A percentile compares a stretch with the other conserved stretches of the same genome.
Evolutionary conservation across 1,139 yeast species (phyloP).

Genomic region (Nakaseomyces nivariensis): DNA sequence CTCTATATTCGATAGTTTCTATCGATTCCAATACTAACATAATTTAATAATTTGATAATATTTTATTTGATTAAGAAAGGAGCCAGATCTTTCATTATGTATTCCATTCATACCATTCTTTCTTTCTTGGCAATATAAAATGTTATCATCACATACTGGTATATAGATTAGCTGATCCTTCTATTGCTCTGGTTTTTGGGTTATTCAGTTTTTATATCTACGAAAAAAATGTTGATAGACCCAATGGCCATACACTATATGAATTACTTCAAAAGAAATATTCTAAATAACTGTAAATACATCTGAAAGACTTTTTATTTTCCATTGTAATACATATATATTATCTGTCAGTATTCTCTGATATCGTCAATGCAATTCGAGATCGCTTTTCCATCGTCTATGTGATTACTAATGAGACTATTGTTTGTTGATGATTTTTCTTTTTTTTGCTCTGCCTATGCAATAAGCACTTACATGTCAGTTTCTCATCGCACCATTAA

Average conservation of each 20-base stretch:
- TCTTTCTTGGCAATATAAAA: too few relatives aligned
- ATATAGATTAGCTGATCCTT: constrained; percentile 36
- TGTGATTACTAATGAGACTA: too few relatives aligned
- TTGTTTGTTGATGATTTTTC: too few relatives aligned
- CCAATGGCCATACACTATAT: constrained; percentile 45
- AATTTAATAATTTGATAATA: not conserved
- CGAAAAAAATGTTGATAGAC: constrained; percentile 44
- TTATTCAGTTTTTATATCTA: constrained; percentile 48
- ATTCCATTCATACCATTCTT: too few relatives aligned
- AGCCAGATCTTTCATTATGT: too few relatives aligned
- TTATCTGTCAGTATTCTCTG: too few relatives aligned
- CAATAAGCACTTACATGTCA: too few relatives aligned
- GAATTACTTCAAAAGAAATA: constrained; percentile 36
- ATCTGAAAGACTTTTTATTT: not conserved
- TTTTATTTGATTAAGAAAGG: too few relatives aligned
- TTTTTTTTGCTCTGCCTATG: too few relatives aligned
- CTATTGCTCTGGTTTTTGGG: constrained; percentile 49
- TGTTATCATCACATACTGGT: not conserved
- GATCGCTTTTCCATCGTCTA: too few relatives aligned
- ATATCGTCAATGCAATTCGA: too few relatives aligned
- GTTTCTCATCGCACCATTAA: too few relatives aligned
- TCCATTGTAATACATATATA: not conserved
- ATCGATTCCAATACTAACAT: not conserved
- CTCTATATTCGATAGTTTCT: not conserved
- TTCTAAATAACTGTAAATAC: not conserved